phyloP scores from a whole-genome alignment of 1,139 yeast species.

The Taphrina pruni region DNA sequence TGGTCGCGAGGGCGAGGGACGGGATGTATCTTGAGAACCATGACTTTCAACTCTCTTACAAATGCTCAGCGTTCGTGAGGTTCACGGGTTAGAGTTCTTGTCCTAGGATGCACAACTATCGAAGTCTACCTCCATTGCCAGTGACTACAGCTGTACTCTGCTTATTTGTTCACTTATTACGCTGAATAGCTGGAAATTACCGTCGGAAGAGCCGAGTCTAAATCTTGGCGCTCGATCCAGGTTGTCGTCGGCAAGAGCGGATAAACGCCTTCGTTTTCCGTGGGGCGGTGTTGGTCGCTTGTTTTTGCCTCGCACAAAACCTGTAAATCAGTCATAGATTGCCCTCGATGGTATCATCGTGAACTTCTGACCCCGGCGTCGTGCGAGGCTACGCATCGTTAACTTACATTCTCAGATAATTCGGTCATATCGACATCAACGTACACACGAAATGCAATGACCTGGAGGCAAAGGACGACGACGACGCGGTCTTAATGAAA shows the following conservation, averaged over 20 bases:
- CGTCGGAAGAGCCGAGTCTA: neutral
- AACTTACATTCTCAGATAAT: neutral
- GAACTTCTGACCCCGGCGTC: neutral
- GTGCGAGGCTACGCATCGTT: too few species aligned
- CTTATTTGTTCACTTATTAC: too few species aligned
- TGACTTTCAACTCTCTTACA: slow-evolving; percentile 3
- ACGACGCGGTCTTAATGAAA: too few species aligned
- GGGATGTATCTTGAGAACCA: slow-evolving; percentile 20
- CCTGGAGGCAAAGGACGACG: neutral
- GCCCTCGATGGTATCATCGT: slow-evolving; percentile 5
- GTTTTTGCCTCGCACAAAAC: neutral
- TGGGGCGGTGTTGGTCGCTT: slow-evolving; percentile 7
- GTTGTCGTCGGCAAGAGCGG: too few species aligned
- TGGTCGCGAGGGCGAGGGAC: neutral
- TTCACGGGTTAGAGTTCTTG: slow-evolving; percentile 13
- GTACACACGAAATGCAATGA: neutral
- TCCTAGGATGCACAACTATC: slow-evolving; percentile 2
- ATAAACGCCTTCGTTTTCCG: neutral
- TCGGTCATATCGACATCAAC: neutral
- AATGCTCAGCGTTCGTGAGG: neutral
- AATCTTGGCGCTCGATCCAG: too few species aligned
- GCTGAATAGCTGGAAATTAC: neutral
- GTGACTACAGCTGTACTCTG: neutral
- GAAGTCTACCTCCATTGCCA: neutral
- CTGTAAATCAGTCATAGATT: neutral